phyloP scores from a whole-genome alignment of 2,329 filamentous ascomycete species.

The Aspergillus melleus region DNA sequence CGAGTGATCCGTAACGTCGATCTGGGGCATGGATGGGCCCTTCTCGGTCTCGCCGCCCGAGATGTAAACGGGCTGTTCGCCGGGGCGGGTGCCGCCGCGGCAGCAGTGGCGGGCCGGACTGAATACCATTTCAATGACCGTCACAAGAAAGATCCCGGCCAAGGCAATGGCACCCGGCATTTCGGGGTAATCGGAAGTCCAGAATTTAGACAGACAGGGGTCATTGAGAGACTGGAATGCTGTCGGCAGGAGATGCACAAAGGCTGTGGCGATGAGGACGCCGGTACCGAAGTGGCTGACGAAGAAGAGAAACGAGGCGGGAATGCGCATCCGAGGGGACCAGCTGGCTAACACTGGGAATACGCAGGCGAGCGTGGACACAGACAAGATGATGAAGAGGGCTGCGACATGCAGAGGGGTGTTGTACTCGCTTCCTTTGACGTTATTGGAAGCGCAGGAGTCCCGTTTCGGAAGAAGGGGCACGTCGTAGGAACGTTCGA shows the following conservation, averaged over 20 bases:
- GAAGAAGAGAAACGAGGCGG: conserved; percentile 42
- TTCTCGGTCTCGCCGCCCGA: not conserved
- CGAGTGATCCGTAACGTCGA: not conserved
- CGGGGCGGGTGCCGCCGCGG: conserved; percentile 15
- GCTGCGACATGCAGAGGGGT: conserved; percentile 65
- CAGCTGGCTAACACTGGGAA: conserved; percentile 66
- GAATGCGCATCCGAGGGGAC: conserved; percentile 57
- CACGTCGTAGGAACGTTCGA: not conserved
- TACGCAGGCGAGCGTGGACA: conserved; percentile 59
- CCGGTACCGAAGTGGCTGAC: conserved; percentile 78
- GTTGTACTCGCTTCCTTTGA: conserved; percentile 52
- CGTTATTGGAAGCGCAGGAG: conserved; percentile 28
- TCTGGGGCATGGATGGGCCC: not conserved
- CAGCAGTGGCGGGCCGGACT: conserved; percentile 35
- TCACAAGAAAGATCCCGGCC: conserved; percentile 46
- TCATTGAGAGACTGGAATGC: conserved; percentile 52
- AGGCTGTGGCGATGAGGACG: conserved; percentile 82
- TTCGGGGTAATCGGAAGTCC: conserved; percentile 47
- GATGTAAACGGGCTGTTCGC: not conserved
- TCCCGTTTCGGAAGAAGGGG: conserved; percentile 18
- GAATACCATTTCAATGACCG: conserved; percentile 60
- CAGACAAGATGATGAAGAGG: conserved; percentile 60
- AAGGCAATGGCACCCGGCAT: conserved; percentile 52
- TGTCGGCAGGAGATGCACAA: conserved; percentile 72
- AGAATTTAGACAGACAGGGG: conserved; percentile 56